Conservation (phyloP, 139 green algal genomes). For the Dunaliella sp. region DNA sequence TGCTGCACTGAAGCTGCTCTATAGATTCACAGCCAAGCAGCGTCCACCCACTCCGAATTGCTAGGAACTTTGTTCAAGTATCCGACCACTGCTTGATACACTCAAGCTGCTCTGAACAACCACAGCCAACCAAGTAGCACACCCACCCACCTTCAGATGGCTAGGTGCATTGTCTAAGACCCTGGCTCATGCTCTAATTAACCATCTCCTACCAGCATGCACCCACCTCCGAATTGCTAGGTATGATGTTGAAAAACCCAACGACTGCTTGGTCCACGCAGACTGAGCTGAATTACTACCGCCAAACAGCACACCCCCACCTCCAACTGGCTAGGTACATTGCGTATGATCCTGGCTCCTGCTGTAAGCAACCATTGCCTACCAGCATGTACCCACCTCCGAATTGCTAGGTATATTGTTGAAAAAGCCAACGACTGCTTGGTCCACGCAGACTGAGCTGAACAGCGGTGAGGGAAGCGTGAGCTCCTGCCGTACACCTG, state of each 20-base stretch:
- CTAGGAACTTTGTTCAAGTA: neutral
- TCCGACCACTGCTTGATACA: neutral
- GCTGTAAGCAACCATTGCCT: neutral
- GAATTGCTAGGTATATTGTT: neutral
- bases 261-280: neutral
- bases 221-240: neutral
- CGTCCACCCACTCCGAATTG: no score
- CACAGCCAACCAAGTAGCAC: no score
- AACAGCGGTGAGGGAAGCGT: constrained; percentile 36
- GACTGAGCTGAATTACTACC: neutral
- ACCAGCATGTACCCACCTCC: neutral
- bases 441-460: constrained; percentile 33
- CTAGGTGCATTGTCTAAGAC: no score
- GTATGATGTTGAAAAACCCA: neutral
- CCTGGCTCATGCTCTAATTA: no score
- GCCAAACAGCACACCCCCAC: neutral
- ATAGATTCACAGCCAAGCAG: no score
- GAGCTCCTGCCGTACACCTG: constrained; percentile 13
- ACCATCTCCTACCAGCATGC: no score
- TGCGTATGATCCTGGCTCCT: no score
- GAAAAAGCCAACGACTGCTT: constrained; percentile 36
- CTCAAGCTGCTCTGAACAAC: no score
- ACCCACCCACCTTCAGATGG: no score
- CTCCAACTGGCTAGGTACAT: neutral
- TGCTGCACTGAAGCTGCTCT: no score